phyloP scores from a whole-genome alignment of 129 eudicot genomes.

The Deinandra increscens region DNA sequence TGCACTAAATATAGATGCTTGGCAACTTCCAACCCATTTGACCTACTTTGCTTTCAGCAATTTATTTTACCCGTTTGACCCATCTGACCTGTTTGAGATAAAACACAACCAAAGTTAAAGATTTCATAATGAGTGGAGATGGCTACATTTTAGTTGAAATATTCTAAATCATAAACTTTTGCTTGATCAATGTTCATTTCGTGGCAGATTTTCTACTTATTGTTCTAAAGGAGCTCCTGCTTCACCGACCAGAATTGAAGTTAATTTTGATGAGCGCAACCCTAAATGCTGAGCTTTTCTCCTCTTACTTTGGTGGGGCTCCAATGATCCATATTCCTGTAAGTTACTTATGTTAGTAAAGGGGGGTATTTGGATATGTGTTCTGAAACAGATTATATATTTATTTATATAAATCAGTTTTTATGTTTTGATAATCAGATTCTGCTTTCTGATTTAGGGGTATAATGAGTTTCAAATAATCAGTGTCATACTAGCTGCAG shows the following conservation, averaged over 20 bases:
- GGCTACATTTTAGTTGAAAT: not conserved
- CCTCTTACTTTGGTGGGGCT: slow-evolving; percentile 90
- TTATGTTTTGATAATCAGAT: not conserved
- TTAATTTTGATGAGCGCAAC: slow-evolving; percentile 98
- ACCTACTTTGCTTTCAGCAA: not conserved
- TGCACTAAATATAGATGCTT: not conserved
- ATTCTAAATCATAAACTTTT: slow-evolving; percentile 9
- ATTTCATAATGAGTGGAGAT: not conserved
- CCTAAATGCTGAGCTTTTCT: slow-evolving; percentile 91
- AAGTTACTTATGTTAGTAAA: slow-evolving; percentile 24
- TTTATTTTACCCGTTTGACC: not conserved
- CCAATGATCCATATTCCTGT: slow-evolving; percentile 94
- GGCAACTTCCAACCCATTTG: not conserved
- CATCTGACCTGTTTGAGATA: slow-evolving; percentile 1
- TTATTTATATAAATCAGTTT: slow-evolving; percentile 9
- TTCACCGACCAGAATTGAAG: slow-evolving; percentile 86
- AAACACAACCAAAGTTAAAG: not conserved
- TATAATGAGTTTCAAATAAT: not conserved
- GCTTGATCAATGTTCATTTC: slow-evolving; percentile 17
- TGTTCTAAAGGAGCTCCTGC: slow-evolving; percentile 96
- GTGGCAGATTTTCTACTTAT: slow-evolving; percentile 88
- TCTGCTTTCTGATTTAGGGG: not conserved
- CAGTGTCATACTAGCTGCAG: not conserved
- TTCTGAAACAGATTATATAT: not conserved
- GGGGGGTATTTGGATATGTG: not conserved